Base-by-base conservation (phyloP, 805 yeast genomes). In the Naumovozyma castellii region DNA sequence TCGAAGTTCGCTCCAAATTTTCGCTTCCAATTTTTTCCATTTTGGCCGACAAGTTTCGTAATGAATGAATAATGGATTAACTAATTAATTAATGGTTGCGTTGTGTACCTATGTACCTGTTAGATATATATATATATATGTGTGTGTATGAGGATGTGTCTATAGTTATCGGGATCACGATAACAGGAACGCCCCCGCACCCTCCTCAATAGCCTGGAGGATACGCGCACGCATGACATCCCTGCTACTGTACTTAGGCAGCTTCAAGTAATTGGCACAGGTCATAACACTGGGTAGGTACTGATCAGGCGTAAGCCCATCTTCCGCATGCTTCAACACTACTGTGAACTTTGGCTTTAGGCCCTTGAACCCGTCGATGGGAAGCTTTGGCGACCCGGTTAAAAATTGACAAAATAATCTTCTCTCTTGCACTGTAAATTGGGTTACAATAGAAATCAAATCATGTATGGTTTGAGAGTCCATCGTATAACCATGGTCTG, bases 211-310 rank as follows among this genome's bases (percentile, higher is more conserved):
- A 0, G 97, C 97, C 43, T 75, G 81, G 10, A 61, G 37, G 5
- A 92, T 61, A 38, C 82, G 67, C 25, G 66, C 56, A 37, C 59
- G 65, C 80, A 92, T 71, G 1, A 84, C 61, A 14, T 69, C 77
- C 43, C 69, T 72, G 28, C 73, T 65, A 3, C 85, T 72, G 56
- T 90, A 92, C 46, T 82, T 75, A 4, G 98, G 97, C 16, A 92
- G 65, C 58, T 90, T 90, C 48, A 90, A 68, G 56, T 90, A 92
- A 57, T 90, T 90, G 3, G 94, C 97, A 67, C 98, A 90, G 0
- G 98, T 90, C 98, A 90, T 90, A 2, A 92, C 98, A 62, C 95
- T 85, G 2, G 98, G 97, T 41, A 92, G 67, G 54, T 81, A 87
- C 44, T 79, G 86, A 59, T 90, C 95, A 4, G 84, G 72, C 10